A percentile compares a stretch with the other conserved stretches of the same genome.
phyloP scores from a whole-genome alignment of 2,329 filamentous ascomycete genomes.

The Fusarium tuaranense region DNA sequence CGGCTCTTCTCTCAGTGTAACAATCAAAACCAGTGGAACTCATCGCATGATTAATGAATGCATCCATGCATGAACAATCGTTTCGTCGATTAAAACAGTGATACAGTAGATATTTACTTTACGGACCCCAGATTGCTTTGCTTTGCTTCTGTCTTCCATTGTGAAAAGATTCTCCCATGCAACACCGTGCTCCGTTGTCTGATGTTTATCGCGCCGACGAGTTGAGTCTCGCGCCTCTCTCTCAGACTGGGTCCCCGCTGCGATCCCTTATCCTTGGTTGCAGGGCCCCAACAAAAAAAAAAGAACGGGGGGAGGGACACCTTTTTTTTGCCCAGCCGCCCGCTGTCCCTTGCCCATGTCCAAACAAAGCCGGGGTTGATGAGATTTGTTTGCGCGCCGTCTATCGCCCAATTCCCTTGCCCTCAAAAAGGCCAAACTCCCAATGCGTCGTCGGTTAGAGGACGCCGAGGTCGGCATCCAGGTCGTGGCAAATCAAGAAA shows the following conservation, averaged over 20 bases:
- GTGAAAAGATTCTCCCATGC: slow-evolving; percentile 31
- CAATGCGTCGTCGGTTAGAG: slow-evolving; percentile 36
- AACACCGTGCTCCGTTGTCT: slow-evolving; percentile 40
- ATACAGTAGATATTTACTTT: slow-evolving; percentile 39
- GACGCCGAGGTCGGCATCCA: slow-evolving; percentile 30
- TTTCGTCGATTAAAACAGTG: slow-evolving; percentile 39
- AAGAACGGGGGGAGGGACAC: slow-evolving; percentile 32
- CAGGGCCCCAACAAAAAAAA: slow-evolving; percentile 42
- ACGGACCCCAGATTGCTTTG: slow-evolving; percentile 22
- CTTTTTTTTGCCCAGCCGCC: slow-evolving; percentile 25
- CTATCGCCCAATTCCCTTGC: slow-evolving; percentile 36
- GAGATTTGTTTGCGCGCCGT: slow-evolving; percentile 31
- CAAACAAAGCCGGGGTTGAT: slow-evolving; percentile 26
- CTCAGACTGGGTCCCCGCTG: slow-evolving; percentile 34
- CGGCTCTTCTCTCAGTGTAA: background rate
- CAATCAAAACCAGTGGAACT: background rate
- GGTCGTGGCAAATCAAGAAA: slow-evolving; percentile 27
- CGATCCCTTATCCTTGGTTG: slow-evolving; percentile 38
- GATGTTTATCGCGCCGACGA: slow-evolving; percentile 9
- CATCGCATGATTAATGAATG: background rate
- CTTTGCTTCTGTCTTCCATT: slow-evolving; percentile 14
- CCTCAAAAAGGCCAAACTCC: slow-evolving; percentile 36
- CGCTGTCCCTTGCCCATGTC: slow-evolving; percentile 38
- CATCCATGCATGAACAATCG: slow-evolving; percentile 26
- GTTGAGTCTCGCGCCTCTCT: slow-evolving; percentile 15